These are phyloP conservation scores for Boletus rubescentipes DNA, from an alignment of 768 basidiomycete genomes.

Conservation along the genomic window DNA sequence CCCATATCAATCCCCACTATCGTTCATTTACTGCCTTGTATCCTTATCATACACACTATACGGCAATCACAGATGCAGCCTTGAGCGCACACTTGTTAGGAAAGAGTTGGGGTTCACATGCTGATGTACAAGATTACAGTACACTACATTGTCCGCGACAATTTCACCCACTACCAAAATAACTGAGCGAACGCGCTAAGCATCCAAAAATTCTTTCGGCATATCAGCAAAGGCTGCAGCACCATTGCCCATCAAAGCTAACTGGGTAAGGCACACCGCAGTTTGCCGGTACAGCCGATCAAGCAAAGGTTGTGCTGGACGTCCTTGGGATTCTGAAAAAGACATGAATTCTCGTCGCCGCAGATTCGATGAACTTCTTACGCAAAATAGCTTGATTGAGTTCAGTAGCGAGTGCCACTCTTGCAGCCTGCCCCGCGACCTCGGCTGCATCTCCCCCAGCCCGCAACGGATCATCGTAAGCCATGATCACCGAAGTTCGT, in stretches of 20 bases:
- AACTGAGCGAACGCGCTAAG: conserved; percentile 17
- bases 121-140: conserved; percentile 12
- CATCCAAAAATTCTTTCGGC: conserved; percentile 68
- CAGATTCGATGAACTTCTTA: conserved; percentile 35
- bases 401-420: conserved; percentile 68
- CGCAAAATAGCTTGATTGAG: conserved; percentile 82
- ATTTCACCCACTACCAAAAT: conserved; percentile 1
- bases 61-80: conserved; percentile 12
- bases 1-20: conserved; percentile 8
- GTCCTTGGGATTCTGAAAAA: conserved; percentile 69
- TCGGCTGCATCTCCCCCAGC: conserved; percentile 65
- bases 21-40: conserved; percentile 21
- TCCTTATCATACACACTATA: conserved; percentile 25
- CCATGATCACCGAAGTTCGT: conserved; percentile 76
- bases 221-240: conserved; percentile 82
- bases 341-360: conserved; percentile 1
- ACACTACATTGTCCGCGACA: conserved; percentile 14
- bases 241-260: conserved; percentile 71
- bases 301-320: conserved; percentile 65
- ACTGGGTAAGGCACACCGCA: conserved; percentile 62
- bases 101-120: conserved; percentile 13
- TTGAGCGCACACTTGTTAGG: neutral
- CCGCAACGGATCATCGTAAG: conserved; percentile 71
- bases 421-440: conserved; percentile 66
- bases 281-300: conserved; percentile 80